Evolutionary conservation across 305 asterid genomes (phyloP).

Genomic region (Fraxinus latifolia): DNA sequence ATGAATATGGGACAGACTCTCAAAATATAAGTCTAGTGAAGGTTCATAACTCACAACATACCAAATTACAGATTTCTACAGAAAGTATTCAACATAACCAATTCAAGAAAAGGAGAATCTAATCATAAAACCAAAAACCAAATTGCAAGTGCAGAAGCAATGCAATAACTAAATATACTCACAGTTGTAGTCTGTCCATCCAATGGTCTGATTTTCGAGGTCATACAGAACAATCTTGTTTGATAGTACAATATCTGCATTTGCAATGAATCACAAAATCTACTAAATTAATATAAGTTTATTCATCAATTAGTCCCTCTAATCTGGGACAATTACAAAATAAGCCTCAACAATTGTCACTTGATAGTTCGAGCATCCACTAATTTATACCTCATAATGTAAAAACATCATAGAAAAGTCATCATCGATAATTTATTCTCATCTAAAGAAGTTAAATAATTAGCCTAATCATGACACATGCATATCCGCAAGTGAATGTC

Average conservation of each 20-base stretch:
- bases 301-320: background rate
- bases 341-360: background rate
- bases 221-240: slow-evolving; percentile 59
- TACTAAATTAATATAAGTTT: background rate
- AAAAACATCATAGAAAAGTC: background rate
- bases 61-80: background rate
- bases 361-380: background rate
- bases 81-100: background rate
- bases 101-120: background rate
- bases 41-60: background rate
- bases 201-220: slow-evolving; percentile 60
- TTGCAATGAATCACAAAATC: slow-evolving; percentile 8
- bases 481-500: background rate
- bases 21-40: background rate
- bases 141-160: background rate
- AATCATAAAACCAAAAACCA: background rate
- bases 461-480: too few relatives aligned
- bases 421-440: background rate
- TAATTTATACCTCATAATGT: background rate
- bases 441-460: background rate
- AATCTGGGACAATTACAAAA: background rate
- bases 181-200: slow-evolving; percentile 63
- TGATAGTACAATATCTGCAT: slow-evolving; percentile 48
- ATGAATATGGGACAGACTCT: background rate
- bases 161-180: slow-evolving; percentile 30